Evolutionary conservation across 352 stramenopile genomes (phyloP), one percentile per base, ranked within the genome.

Genomic region (Phytophthora chlamydospora): DNA sequence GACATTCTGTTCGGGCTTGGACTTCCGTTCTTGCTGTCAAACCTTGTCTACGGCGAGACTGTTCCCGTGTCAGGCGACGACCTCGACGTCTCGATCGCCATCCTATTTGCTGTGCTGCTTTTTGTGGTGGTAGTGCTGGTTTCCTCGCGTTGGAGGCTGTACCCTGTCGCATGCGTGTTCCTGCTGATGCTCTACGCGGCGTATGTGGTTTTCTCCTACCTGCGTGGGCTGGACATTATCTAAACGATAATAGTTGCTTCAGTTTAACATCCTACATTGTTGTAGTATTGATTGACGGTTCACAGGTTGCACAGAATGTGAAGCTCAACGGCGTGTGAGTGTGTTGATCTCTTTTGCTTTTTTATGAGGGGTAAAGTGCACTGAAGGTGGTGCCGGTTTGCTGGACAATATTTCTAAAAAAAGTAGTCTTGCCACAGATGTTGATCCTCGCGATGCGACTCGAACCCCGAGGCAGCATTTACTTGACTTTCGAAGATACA

Each of bases 1-100:
- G 89, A 96, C 53, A 90, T 96, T 58, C 50, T 91, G 17, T 68
- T 96, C 14, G 87, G 87, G 7, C 64, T 91, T 6, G 87, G 85
- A 1, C 62, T 90, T 31, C 85, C 87, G 1, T 96, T 94, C 52
- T 64, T 96, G 16, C 50, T 93, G 7, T 94, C 83, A 38, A 95
- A 92, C 56, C 49, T 92, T 13, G 69, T 93, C 13, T 88, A 91
- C 64, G 44, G 65, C 11, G 69, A 89, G 48, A 63, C 71, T 0
- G 81, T 90, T 21, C 63, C 62, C 2, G 66, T 90, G 17, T 69
- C 71, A 10, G 66, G 56, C 3, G 64, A 88, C 42, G 81, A 90
- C 52, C 58, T 90, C 11, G 71, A 80, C 63, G 39, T 85, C 34
- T 88, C 78, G 32, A 82, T 90, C 44, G 74, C 80, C 48, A 88